phyloP scores from a whole-genome alignment of 225 moss, liverwort and hornwort species.

The Pleurozium schreberi region DNA sequence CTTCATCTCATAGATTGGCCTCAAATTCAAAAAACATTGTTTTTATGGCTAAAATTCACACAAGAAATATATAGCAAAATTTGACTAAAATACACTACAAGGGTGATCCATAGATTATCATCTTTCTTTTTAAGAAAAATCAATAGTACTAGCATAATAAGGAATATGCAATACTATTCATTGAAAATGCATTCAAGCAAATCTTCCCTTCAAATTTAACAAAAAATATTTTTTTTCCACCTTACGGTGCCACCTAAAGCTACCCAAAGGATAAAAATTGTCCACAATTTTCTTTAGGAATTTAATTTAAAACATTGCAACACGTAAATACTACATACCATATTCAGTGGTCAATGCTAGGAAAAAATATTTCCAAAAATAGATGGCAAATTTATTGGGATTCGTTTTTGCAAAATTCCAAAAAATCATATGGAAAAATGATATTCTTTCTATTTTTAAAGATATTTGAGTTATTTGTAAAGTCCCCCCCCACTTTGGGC shows the following conservation, averaged over 20 bases:
- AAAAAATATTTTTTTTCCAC: background rate
- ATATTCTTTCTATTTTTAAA: no score
- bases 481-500: no score
- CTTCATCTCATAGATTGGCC: rapidly evolving
- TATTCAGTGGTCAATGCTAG: rapidly evolving
- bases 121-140: no score
- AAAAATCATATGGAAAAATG: background rate
- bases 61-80: no score
- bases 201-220: rapidly evolving
- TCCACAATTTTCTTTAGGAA: rapidly evolving
- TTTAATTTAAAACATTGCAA: background rate
- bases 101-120: rapidly evolving
- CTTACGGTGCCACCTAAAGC: background rate
- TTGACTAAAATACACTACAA: background rate
- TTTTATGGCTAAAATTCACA: background rate
- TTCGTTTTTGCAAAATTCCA: background rate
- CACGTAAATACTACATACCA: background rate
- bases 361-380: background rate
- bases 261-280: rapidly evolving
- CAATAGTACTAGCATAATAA: background rate
- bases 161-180: background rate
- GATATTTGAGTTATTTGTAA: no score
- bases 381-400: rapidly evolving
- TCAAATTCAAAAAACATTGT: background rate
- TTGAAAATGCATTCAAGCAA: background rate